Evolutionary conservation across 768 basidiomycete genomes (phyloP), one percentile per base, ranked within the genome.

Genomic region (Amanita jacksonii): DNA sequence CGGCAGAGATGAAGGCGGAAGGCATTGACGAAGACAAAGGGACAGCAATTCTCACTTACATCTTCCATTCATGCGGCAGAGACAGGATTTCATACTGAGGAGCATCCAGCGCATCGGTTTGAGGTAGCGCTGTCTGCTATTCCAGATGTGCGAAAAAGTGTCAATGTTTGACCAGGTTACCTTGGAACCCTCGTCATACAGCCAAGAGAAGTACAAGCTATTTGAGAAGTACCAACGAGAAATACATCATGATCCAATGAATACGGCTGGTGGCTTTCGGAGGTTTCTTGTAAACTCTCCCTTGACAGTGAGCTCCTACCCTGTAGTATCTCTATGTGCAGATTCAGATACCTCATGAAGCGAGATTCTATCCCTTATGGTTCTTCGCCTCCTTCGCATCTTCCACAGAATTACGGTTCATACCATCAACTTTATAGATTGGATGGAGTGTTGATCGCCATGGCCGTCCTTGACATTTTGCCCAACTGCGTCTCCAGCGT

Each of bases 401-500:
- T 94, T 8, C 91, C 92, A 0, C 55, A 48, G n/a, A 62, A 74
- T 12, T 97, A 90, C 60, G 94, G 94, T n/a, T 84, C 88, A 18
- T 88, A 90, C 60, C 94, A 98, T 55, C 90, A 91, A 52, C 63
- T 90, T 34, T 96, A 94, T 57, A 73, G 77, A 48, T 59, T 97
- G 19, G 85, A 97, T 53, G 86, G 79, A 3, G 60, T 79, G 56
- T 69, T 97, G 8, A 73, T 96, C 40, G 96, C 88, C 0, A 68
- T 98, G 56, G 81, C 78, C 4, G 87, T 98, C 22, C 66, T 98
- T 43, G 96, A 98, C 59, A 81, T 99, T 43, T 68, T 99, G 20
- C 93, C 92, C 0, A 60, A 62, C 25, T 91, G 93, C 49, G 81
- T 97, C 3, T 89, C 84, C 3, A 79, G 72, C 38, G 74, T 74